Percentiles rank a stretch among this genome's conserved stretches.
Conservation (phyloP, 169 alveolate genomes). For the Eimeria zaria region DNA sequence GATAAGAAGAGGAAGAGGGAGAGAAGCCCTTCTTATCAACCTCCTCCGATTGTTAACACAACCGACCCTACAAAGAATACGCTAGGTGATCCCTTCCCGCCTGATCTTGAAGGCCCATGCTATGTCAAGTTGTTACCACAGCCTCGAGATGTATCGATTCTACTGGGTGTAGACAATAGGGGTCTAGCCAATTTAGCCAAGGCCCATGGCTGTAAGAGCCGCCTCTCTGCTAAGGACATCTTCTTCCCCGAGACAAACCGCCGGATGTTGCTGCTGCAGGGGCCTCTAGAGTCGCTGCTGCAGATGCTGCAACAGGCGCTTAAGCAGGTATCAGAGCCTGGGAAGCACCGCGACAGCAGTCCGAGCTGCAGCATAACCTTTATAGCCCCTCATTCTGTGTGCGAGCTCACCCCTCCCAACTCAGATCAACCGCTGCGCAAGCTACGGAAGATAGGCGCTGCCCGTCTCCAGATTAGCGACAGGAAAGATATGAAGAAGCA, state of each 20-base stretch:
- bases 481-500: constrained; percentile 70
- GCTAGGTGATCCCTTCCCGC: constrained; percentile 69
- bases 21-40: constrained; percentile 35
- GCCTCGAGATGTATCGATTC: constrained; percentile 65
- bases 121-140: constrained; percentile 75
- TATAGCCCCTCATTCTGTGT: constrained; percentile 8
- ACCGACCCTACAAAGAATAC: constrained; percentile 69
- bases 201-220: constrained; percentile 67
- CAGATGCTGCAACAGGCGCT: constrained; percentile 40
- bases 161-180: constrained; percentile 78
- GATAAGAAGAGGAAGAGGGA: constrained; percentile 48
- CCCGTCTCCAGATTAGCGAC: constrained; percentile 23
- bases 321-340: constrained; percentile 1
- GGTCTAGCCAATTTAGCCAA: constrained; percentile 66
- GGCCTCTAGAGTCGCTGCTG: constrained; percentile 15
- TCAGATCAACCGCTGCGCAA: constrained; percentile 41
- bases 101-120: constrained; percentile 80
- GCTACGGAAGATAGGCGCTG: constrained; percentile 9
- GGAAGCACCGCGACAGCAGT: constrained; percentile 5
- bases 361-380: constrained; percentile 53
- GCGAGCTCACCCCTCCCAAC: neutral
- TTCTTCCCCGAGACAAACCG: constrained; percentile 76
- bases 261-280: constrained; percentile 76
- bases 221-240: constrained; percentile 42
- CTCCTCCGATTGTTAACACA: constrained; percentile 44